These are phyloP conservation scores for Colletotrichum chrysophilum DNA, from an alignment of 2,329 filamentous ascomycete species.

Conservation along the genomic window DNA sequence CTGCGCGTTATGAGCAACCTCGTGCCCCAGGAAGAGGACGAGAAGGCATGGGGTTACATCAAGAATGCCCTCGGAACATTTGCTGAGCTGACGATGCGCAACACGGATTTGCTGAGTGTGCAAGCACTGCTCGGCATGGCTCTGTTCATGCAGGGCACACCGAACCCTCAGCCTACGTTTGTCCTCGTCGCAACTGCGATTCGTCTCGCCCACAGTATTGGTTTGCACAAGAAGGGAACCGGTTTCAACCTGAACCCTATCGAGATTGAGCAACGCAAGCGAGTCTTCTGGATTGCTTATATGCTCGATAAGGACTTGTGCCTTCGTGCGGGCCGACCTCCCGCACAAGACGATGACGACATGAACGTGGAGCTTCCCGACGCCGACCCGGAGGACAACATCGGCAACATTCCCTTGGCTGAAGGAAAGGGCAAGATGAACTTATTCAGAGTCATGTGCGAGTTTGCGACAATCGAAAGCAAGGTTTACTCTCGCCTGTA, in stretches of 20 bases:
- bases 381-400: slow-evolving; percentile 87
- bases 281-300: slow-evolving; percentile 71
- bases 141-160: slow-evolving; percentile 93
- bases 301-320: slow-evolving; percentile 70
- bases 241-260: slow-evolving; percentile 93
- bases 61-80: slow-evolving; percentile 97
- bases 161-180: slow-evolving; percentile 94
- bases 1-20: slow-evolving; percentile 95
- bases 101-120: slow-evolving; percentile 92
- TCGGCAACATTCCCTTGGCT: slow-evolving; percentile 90
- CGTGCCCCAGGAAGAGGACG: slow-evolving; percentile 87
- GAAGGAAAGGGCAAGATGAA: slow-evolving; percentile 94
- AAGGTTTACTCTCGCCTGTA: slow-evolving; percentile 94
- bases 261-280: slow-evolving; percentile 86
- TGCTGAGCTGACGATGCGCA: slow-evolving; percentile 91
- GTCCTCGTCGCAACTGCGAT: slow-evolving; percentile 91
- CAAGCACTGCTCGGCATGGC: slow-evolving; percentile 94
- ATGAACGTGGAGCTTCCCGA: slow-evolving; percentile 98
- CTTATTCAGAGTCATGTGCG: slow-evolving; percentile 90
- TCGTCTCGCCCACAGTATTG: slow-evolving; percentile 89
- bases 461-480: slow-evolving; percentile 89
- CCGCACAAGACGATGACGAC: slow-evolving; percentile 68
- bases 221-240: slow-evolving; percentile 90
- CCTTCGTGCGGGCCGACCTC: slow-evolving; percentile 63
- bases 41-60: slow-evolving; percentile 92